Evolutionary conservation across 2,329 filamentous ascomycete genomes (phyloP), one percentile per base, ranked within the genome.

Genomic region (Fusarium armeniacum): DNA sequence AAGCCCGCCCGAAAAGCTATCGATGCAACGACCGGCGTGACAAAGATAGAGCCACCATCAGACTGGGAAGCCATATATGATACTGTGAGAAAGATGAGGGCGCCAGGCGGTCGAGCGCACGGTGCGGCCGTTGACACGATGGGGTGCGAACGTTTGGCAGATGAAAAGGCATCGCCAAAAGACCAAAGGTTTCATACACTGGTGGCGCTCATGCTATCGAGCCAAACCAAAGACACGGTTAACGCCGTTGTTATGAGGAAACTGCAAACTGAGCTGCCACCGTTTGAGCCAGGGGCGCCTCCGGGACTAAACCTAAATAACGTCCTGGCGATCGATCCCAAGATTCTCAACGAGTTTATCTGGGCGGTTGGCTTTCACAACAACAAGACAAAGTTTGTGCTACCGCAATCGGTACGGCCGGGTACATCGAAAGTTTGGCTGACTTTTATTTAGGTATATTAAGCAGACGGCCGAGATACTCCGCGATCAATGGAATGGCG

Each of bases 91-190:
- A 86, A 88, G 75, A 98, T 98, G 94, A 90, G 89, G 3, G 78
- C 80, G 6, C 77, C 81, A 0, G 85, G 84, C 5, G 85, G 85
- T 9, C 76, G 80, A 81, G 81, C 91, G 77, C 77, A 87, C 83
- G 80, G 91, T 86, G 96, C 96, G 1, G 92, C 95, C 1, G 96
- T 99, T 13, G 96, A 99, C 79, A 98, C 95, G 0, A 98, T 98
- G 94, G 96, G 96, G 13, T 99, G 96, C 80, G 94, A 94, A 80
- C 87, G 88, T 10, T 84, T 96, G 12, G 92, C 92, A 4, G 81
- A 85, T 49, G 78, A 81, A 18, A 79, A 73, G 2, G 84, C 86
- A 13, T 84, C 81, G 60, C 77, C 83, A 28, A 83, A 81, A 61
- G 86, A 88, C 76, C 89, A 89, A 77, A 87, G 94, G 9, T 94